Conservation (phyloP, 441 rosid species). For the Sinapis alba region DNA sequence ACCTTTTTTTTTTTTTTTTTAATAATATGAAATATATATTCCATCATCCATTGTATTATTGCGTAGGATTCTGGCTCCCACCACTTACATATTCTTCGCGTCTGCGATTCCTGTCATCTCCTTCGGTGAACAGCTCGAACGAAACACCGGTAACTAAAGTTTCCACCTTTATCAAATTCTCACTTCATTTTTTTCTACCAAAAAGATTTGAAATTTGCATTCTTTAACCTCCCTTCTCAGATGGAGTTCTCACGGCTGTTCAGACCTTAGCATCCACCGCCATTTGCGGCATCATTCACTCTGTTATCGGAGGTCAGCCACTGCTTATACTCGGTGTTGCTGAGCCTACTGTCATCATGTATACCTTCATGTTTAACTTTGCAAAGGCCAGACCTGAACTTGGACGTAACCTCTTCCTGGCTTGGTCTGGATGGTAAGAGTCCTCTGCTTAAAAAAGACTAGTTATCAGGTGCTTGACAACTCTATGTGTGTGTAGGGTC, state of each 20-base stretch:
- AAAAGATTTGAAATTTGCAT: neutral
- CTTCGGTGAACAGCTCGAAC: conserved; percentile 90
- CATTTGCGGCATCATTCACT: conserved; percentile 85
- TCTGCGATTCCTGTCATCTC: conserved; percentile 98
- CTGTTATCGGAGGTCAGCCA: conserved; percentile 91
- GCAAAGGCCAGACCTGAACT: conserved; percentile 77
- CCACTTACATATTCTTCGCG: conserved; percentile 95
- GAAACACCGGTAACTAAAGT: conserved; percentile 71
- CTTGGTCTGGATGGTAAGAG: conserved; percentile 83
- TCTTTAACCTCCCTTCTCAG: conserved; percentile 43
- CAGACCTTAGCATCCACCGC: conserved; percentile 94
- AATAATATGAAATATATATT: neutral
- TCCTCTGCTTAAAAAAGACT: neutral
- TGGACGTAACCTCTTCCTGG: conserved; percentile 74
- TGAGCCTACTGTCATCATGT: conserved; percentile 98
- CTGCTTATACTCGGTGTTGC: conserved; percentile 92
- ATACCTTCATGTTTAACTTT: conserved; percentile 92
- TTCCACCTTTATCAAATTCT: neutral
- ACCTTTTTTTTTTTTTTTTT: neutral
- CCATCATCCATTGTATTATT: neutral
- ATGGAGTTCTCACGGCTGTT: conserved; percentile 90
- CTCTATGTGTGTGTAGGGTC: conserved; percentile 53
- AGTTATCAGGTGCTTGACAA: neutral
- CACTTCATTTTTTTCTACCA: neutral
- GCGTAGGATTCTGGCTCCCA: conserved; percentile 92